Conservation (phyloP, 2,329 filamentous ascomycete species). For the Diplodia scrobiculata region DNA sequence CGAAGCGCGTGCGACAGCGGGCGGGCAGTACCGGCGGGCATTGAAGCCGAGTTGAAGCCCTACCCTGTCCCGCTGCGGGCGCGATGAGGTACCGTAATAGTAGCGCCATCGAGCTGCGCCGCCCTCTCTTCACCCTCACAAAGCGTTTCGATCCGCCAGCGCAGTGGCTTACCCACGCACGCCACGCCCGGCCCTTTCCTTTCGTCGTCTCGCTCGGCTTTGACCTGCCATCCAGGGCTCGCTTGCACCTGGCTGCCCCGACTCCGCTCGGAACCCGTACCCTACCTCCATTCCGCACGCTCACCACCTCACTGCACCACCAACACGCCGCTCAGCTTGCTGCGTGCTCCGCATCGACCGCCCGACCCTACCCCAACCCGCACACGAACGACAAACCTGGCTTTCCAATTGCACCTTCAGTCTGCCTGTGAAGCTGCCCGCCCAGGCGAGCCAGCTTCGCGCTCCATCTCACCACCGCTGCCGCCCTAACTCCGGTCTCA, state of each 20-base stretch:
- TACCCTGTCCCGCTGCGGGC: not conserved
- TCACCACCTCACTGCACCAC: slow-evolving; percentile 18
- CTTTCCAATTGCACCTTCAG: slow-evolving; percentile 21
- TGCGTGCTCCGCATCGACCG: slow-evolving; percentile 13
- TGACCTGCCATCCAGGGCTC: slow-evolving; percentile 11
- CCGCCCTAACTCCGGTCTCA: slow-evolving; percentile 15
- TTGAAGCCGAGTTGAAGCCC: slow-evolving; percentile 7
- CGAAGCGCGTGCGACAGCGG: slow-evolving; percentile 17
- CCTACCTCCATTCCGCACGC: slow-evolving; percentile 25
- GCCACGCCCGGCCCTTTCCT: slow-evolving; percentile 21
- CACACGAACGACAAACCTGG: not conserved
- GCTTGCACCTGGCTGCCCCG: slow-evolving; percentile 24
- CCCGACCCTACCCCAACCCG: not conserved
- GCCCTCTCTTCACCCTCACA: slow-evolving; percentile 24
- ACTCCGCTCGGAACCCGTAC: slow-evolving; percentile 13
- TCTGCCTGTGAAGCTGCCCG: slow-evolving; percentile 27
- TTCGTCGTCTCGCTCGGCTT: slow-evolving; percentile 18
- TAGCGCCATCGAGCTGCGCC: slow-evolving; percentile 19
- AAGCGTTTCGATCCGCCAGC: slow-evolving; percentile 24
- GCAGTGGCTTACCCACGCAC: slow-evolving; percentile 19
- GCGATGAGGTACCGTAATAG: slow-evolving; percentile 16
- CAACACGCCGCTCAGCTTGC: slow-evolving; percentile 11
- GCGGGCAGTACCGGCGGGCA: slow-evolving; percentile 18
- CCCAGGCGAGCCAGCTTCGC: slow-evolving; percentile 25
- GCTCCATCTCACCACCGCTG: slow-evolving; percentile 13